Conservation (phyloP, 176 grass and related monocot species). For the Aegilops longissima region DNA sequence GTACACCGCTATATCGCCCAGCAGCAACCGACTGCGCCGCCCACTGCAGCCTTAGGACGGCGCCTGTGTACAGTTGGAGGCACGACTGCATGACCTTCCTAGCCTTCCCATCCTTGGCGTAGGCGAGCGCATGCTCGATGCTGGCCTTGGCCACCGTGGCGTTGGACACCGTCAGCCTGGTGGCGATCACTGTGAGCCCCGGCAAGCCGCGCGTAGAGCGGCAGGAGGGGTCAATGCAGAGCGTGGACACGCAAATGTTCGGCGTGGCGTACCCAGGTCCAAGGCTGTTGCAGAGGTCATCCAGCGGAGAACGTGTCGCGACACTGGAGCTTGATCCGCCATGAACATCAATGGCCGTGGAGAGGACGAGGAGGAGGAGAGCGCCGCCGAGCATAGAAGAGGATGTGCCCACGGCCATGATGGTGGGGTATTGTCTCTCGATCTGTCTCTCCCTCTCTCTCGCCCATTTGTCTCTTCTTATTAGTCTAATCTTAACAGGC, state of each 20-base stretch:
- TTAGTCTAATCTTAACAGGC: too few species aligned
- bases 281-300: slow-evolving; percentile 16
- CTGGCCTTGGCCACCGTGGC: slow-evolving; percentile 13
- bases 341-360: too few species aligned
- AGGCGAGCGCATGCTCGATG: background rate
- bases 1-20: background rate
- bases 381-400: too few species aligned
- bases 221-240: slow-evolving; percentile 21
- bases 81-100: background rate
- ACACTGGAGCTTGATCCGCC: too few species aligned
- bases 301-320: background rate
- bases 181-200: slow-evolving; percentile 12
- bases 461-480: too few species aligned
- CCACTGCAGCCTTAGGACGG: slow-evolving; percentile 15
- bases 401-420: too few species aligned
- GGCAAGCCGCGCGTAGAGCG: slow-evolving; percentile 3
- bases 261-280: slow-evolving; percentile 20
- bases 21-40: background rate
- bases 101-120: background rate
- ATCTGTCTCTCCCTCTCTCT: too few species aligned
- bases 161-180: background rate
- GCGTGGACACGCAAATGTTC: background rate
- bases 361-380: too few species aligned
- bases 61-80: slow-evolving; percentile 35
- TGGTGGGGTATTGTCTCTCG: too few species aligned